A percentile compares a stretch with the other conserved stretches of the same genome.
Evolutionary conservation across 768 basidiomycete genomes (phyloP).

Genomic region (Kwoniella europaea): DNA sequence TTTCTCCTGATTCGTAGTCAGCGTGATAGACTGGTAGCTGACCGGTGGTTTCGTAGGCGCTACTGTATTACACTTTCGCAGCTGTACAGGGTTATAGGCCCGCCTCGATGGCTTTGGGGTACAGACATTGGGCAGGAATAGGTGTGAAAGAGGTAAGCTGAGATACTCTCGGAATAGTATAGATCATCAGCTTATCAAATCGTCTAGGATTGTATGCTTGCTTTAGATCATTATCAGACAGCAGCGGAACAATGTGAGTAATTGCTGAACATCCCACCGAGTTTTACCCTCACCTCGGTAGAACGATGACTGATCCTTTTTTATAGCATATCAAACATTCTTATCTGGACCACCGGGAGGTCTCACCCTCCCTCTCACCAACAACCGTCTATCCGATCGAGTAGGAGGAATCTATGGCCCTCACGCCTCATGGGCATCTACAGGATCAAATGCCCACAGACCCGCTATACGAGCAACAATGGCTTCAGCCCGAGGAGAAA

Average conservation of each 20-base stretch:
- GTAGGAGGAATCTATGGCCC: constrained; percentile 92
- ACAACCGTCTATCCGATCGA: constrained; percentile 83
- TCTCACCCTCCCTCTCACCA: constrained; percentile 76
- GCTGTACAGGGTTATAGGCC: constrained; percentile 84
- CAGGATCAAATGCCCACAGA: constrained; percentile 71
- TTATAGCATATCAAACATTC: constrained; percentile 66
- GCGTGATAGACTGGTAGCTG: background rate
- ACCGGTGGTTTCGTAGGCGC: constrained; percentile 62
- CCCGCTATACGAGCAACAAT: constrained; percentile 82
- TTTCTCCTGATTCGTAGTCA: background rate
- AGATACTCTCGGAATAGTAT: too few species aligned
- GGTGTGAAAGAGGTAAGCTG: constrained; percentile 70
- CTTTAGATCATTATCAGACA: constrained; percentile 84
- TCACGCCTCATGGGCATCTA: constrained; percentile 91
- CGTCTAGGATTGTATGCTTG: constrained; percentile 70
- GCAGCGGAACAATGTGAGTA: constrained; percentile 79
- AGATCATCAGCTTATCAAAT: constrained; percentile 13
- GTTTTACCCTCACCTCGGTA: too few species aligned
- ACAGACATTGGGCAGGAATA: constrained; percentile 94
- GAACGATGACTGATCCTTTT: too few species aligned
- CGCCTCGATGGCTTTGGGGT: constrained; percentile 90
- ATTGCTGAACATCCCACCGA: background rate
- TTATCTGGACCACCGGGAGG: constrained; percentile 89
- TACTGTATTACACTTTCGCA: constrained; percentile 91
- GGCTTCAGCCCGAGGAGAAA: constrained; percentile 85